These are phyloP conservation scores for Ilyonectria robusta DNA, from an alignment of 2,329 filamentous ascomycete genomes.

Conservation along the genomic window DNA sequence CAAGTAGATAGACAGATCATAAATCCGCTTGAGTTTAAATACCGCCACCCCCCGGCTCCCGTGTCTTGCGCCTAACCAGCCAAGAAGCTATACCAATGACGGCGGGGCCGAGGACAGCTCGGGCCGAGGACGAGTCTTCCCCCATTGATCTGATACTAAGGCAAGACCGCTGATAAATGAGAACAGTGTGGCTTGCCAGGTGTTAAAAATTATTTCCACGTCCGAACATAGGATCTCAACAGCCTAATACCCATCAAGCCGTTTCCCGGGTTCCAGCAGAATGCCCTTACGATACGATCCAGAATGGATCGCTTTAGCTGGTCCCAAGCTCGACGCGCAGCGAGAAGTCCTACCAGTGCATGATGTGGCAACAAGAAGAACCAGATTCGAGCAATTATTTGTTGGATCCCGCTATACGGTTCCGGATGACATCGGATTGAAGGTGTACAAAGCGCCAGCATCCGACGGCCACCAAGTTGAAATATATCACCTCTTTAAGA, in stretches of 20 bases:
- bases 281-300: slow-evolving; percentile 9
- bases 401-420: neutral
- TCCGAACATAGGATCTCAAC: neutral
- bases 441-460: neutral
- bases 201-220: neutral
- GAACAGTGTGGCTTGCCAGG: no score
- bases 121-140: no score
- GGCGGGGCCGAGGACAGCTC: no score
- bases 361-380: slow-evolving; percentile 6
- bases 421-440: neutral
- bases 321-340: slow-evolving; percentile 6
- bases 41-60: no score
- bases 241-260: neutral
- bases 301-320: slow-evolving; percentile 6
- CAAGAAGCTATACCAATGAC: no score
- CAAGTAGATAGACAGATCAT: no score
- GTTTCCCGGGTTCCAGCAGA: neutral
- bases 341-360: slow-evolving; percentile 3
- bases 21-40: no score
- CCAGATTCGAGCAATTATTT: slow-evolving; percentile 6
- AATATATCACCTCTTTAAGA: slow-evolving; percentile 11
- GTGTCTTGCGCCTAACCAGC: no score
- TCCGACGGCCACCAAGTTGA: slow-evolving; percentile 12
- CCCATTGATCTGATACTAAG: no score
- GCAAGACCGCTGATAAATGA: no score